A percentile compares a stretch with the other conserved stretches of the same genome.
These are phyloP conservation scores for Eimeria zaria DNA, from an alignment of 169 alveolate genomes.

Conservation along the genomic window DNA sequence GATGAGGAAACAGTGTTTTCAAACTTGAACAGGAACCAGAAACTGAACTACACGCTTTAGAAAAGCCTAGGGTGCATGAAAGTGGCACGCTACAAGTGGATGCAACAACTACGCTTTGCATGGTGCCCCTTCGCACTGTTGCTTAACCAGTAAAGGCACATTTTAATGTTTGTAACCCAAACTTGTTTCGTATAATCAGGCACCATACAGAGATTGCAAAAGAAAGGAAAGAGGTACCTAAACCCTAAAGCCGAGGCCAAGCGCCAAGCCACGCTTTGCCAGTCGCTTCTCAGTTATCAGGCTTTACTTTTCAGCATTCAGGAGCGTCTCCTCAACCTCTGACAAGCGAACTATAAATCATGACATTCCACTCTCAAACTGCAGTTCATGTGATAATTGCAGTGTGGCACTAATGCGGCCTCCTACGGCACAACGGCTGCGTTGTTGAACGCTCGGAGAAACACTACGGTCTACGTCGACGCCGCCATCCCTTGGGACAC, in stretches of 20 bases:
- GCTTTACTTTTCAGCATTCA: neutral
- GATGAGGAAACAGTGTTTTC: too few species aligned
- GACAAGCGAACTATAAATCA: neutral
- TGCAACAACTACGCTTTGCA: neutral
- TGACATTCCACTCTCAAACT: neutral
- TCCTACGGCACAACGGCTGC: neutral
- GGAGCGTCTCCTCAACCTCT: neutral
- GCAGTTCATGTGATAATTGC: neutral
- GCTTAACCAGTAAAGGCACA: neutral
- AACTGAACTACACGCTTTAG: neutral
- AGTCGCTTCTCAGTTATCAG: neutral
- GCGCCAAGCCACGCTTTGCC: neutral
- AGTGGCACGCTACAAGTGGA: neutral
- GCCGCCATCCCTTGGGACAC: neutral
- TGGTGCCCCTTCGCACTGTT: neutral
- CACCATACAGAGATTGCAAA: neutral
- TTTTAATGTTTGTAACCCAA: too few species aligned
- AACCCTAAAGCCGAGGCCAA: neutral
- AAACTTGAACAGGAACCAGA: neutral
- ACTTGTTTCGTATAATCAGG: too few species aligned
- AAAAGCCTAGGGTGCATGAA: neutral
- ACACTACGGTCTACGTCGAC: neutral
- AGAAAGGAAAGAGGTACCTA: neutral
- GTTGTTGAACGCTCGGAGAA: neutral
- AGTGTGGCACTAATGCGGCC: neutral